Base-by-base conservation (phyloP, 495 filamentous ascomycete species). In the Penicillium steckii region DNA sequence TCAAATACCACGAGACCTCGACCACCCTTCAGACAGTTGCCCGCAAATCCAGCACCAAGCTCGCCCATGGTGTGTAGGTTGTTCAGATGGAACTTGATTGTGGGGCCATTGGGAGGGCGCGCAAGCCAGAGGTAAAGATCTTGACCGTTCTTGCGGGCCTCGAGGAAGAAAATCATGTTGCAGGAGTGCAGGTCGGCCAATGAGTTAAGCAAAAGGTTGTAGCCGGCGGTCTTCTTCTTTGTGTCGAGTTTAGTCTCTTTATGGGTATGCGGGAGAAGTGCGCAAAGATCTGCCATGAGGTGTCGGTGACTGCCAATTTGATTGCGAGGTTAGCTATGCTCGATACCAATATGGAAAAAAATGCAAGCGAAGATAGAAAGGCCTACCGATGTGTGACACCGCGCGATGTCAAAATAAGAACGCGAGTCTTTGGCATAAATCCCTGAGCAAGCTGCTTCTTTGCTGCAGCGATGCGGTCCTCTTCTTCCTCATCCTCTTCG, bases 171-270 rank as follows among this genome's bases (percentile, higher is more conserved):
- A 45, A 97, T 85, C 70, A 97, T 94, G 74, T 99, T 99, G 83
- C 93, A 97, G 59, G 96, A 97, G 79, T 97, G 95, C 17, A 99
- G 83, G 59, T 99, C 93, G 32, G 94, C 94, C 13, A 97, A 84
- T 67, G 96, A 93, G 75, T 97, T 97, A 7, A 99, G 82, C 61
- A 96, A 85, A 69, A 89, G 85, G 52, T 96, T 86, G 55, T 78
- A 78, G n/a, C 73, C 73, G 30, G 72, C 66, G 4, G 74, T 71
- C 61, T 95, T 91, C 46, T 91, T 92, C 70, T 97, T 97, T 32
- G 92, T 94, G 61, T 97, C 93, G 45, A 96, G 84, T 70, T 99
- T 99, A 52, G 87, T 91, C 68, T 99, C 94, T 73, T 95, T 95
- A 61, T 91, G 83, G 30, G 84, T 84, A 62, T 99, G 94, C 0